phyloP scores from a whole-genome alignment of 805 yeast genomes.

The Metschnikowia orientalis region DNA sequence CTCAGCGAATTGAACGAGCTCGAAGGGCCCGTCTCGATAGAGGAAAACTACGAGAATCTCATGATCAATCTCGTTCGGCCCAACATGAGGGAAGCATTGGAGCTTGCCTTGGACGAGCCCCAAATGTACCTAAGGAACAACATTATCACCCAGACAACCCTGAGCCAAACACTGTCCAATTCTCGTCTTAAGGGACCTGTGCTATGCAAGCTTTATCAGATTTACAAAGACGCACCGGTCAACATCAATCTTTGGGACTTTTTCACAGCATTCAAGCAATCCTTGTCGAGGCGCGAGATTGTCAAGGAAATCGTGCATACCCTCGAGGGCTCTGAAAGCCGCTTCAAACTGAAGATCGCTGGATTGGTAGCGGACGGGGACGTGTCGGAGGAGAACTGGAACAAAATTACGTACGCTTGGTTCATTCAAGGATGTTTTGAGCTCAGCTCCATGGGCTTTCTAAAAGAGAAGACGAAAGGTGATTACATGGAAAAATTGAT shows the following conservation, averaged over 20 bases:
- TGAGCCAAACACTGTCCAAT: slow-evolving; percentile 1
- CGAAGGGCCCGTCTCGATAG: slow-evolving; percentile 18
- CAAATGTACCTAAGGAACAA: slow-evolving; percentile 20
- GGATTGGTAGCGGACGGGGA: slow-evolving; percentile 3
- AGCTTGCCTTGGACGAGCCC: slow-evolving; percentile 29
- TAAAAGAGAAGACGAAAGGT: slow-evolving; percentile 58
- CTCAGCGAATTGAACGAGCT: slow-evolving; percentile 16
- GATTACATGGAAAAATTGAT: slow-evolving; percentile 65
- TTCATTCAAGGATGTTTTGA: slow-evolving; percentile 74
- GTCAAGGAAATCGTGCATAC: slow-evolving; percentile 12
- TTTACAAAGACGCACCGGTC: slow-evolving; percentile 76
- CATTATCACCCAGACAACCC: neutral
- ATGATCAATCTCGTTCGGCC: slow-evolving; percentile 39
- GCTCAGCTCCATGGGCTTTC: slow-evolving; percentile 61
- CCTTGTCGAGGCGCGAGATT: slow-evolving; percentile 31
- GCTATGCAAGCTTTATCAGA: slow-evolving; percentile 48
- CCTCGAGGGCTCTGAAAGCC: slow-evolving; percentile 1
- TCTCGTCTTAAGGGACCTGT: slow-evolving; percentile 14
- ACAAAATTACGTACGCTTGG: slow-evolving; percentile 60
- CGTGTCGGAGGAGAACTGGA: slow-evolving; percentile 47
- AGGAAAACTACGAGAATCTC: slow-evolving; percentile 37
- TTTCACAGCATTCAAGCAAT: slow-evolving; percentile 55
- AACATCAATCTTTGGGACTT: slow-evolving; percentile 65
- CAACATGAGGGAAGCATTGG: slow-evolving; percentile 28
- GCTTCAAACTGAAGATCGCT: neutral